Evolutionary conservation across 2,329 filamentous ascomycete genomes (phyloP).

Genomic region (Lachnellula willkommii): DNA sequence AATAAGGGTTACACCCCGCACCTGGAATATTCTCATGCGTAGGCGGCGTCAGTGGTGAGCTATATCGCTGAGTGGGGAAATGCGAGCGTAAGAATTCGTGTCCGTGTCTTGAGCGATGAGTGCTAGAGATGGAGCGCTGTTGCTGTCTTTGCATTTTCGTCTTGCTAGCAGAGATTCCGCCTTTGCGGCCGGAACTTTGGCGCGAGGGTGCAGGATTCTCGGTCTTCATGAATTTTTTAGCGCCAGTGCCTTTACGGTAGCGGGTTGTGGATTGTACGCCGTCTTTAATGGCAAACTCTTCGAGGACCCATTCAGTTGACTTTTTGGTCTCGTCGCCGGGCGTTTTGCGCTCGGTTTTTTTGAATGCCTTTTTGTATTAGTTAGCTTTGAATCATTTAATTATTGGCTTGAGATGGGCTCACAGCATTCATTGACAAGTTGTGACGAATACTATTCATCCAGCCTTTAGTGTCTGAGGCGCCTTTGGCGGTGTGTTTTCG

Average conservation of each 20-base stretch:
- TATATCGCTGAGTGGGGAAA: constrained; percentile 7
- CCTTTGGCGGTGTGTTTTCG: constrained; percentile 72
- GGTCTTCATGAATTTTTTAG: constrained; percentile 35
- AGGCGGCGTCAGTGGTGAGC: constrained; percentile 24
- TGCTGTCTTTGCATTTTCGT: constrained; percentile 17
- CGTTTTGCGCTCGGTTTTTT: constrained; percentile 41
- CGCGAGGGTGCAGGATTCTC: constrained; percentile 33
- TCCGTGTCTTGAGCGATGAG: not conserved
- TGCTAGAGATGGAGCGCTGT: constrained; percentile 10
- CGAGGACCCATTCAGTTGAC: constrained; percentile 71
- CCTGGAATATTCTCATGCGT: constrained; percentile 4
- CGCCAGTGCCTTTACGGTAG: constrained; percentile 53
- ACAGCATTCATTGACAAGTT: constrained; percentile 95
- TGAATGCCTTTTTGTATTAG: constrained; percentile 43
- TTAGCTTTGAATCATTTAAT: constrained; percentile 19
- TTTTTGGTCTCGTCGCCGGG: constrained; percentile 54
- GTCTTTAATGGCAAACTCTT: constrained; percentile 59
- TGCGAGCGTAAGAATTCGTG: constrained; percentile 6
- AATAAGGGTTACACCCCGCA: constrained; percentile 17
- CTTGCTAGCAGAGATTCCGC: constrained; percentile 19
- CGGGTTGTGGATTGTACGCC: constrained; percentile 83
- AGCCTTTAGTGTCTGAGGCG: constrained; percentile 59
- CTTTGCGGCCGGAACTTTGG: constrained; percentile 24
- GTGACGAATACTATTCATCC: constrained; percentile 94
- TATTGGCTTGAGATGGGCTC: constrained; percentile 37